Evolutionary conservation across 176 grass and related monocot genomes (phyloP), one percentile per base, ranked within the genome.

Genomic region (Eleusine coracana): DNA sequence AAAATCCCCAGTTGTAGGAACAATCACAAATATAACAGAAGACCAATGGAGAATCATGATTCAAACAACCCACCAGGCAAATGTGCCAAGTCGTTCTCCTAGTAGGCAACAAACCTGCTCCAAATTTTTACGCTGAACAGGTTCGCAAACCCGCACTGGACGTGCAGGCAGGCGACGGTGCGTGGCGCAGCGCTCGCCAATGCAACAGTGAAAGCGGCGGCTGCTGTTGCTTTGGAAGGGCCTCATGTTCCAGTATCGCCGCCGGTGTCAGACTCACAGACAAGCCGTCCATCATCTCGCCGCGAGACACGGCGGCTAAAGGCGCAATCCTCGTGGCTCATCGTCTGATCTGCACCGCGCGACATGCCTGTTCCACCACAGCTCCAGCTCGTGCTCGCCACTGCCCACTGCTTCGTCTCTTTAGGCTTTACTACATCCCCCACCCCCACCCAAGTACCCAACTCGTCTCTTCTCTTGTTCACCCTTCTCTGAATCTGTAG

Each of bases 201-300:
- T 60, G 58, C 8, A 12, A 25, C 58, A 27, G 20, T 3, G 23
- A 62, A 62, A 62, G 59, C 23, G 58, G 58, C 36, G 7, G 66
- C 66, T 5, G 49, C 28, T 28, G 18, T 49, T 2, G 76, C 89
- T 91, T 66, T 83, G 27, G 76, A 71, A 80, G 84, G 66, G 49
- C 55, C 55, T 12, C 76, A 14, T 13, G 48, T 56, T 54, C 75
- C 75, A 39, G 12, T 60, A 36, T 38, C 25, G n/a, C n/a, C 61
- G 28, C 80, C n/a, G 17, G 65, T 60, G 65, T 39, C 63, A 66
- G 63, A 36, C n/a, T n/a, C n/a, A n/a, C 29, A 39, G 38, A 59
- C 82, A 13, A 34, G 29, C 6, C 20, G 45, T 34, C 28, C 37
- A 34, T 38, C 27, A n/a, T 28, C 44, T 67, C 62, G 76, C 82